Percentiles rank a stretch among this genome's conserved stretches.
Evolutionary conservation across 2,329 filamentous ascomycete species (phyloP).

Genomic region (Penicillium corylophilum): DNA sequence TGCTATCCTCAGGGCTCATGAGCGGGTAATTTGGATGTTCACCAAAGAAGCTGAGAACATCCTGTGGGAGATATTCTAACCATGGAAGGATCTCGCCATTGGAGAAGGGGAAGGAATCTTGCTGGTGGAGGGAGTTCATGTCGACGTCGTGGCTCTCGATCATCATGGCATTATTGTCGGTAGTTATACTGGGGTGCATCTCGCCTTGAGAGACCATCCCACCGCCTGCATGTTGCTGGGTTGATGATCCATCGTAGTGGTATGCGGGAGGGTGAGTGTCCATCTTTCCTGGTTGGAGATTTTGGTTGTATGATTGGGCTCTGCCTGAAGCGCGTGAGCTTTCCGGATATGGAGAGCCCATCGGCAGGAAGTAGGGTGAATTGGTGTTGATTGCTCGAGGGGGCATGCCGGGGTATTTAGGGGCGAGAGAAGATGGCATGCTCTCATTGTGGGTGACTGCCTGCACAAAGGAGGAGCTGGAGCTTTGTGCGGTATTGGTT

Average conservation of each 20-base stretch:
- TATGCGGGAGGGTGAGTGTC: slow-evolving; percentile 23
- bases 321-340: slow-evolving; percentile 21
- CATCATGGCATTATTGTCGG: slow-evolving; percentile 52
- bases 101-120: slow-evolving; percentile 41
- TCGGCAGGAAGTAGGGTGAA: slow-evolving; percentile 46
- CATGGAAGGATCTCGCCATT: slow-evolving; percentile 67
- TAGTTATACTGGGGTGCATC: slow-evolving; percentile 18
- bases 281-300: slow-evolving; percentile 20
- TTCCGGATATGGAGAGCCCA: slow-evolving; percentile 47
- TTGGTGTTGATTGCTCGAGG: slow-evolving; percentile 40
- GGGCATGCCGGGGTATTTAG: slow-evolving; percentile 36
- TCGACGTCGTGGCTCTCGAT: slow-evolving; percentile 78
- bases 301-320: slow-evolving; percentile 26
- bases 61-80: slow-evolving; percentile 70
- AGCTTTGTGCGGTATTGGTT: slow-evolving; percentile 17
- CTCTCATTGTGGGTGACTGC: slow-evolving; percentile 27
- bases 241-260: slow-evolving; percentile 21
- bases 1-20: slow-evolving; percentile 31
- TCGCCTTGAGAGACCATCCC: slow-evolving; percentile 20
- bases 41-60: slow-evolving; percentile 59
- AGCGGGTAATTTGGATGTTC: slow-evolving; percentile 37
- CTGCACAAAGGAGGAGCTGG: slow-evolving; percentile 28
- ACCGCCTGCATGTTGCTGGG: slow-evolving; percentile 14
- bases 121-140: slow-evolving; percentile 59
- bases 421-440: slow-evolving; percentile 19